These are phyloP conservation scores for Luffa aegyptiaca DNA, from an alignment of 306 rosid genomes.

Conservation along the genomic window DNA sequence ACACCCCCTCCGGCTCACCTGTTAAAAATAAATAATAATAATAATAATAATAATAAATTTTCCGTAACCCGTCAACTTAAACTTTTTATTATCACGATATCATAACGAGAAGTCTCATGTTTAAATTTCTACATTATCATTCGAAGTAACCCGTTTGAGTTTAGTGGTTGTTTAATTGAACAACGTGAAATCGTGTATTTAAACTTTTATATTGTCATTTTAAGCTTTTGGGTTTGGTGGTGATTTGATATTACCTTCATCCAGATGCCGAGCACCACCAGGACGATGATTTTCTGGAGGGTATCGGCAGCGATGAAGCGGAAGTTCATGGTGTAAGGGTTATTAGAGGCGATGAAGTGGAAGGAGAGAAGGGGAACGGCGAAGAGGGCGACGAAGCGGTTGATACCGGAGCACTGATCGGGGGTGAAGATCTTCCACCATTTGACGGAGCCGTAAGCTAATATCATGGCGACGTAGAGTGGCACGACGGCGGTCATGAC, in stretches of 20 bases:
- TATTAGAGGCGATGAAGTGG: slow-evolving; percentile 77
- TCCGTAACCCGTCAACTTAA: neutral
- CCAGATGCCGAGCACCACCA: slow-evolving; percentile 47
- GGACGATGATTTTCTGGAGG: slow-evolving; percentile 66
- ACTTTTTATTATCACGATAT: neutral
- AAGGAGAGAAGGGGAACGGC: slow-evolving; percentile 84
- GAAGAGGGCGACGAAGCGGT: slow-evolving; percentile 72
- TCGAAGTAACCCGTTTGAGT: neutral
- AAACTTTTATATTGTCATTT: neutral
- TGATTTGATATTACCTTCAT: neutral
- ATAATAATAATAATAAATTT: neutral
- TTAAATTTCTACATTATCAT: neutral
- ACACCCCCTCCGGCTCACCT: slow-evolving; percentile 48
- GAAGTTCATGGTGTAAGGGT: slow-evolving; percentile 70
- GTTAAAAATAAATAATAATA: neutral
- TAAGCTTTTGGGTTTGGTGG: neutral
- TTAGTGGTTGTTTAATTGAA: no score
- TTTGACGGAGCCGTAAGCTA: slow-evolving; percentile 81
- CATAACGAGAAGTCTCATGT: neutral
- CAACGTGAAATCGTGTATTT: no score
- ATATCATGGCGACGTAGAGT: slow-evolving; percentile 75
- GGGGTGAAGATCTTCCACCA: slow-evolving; percentile 95
- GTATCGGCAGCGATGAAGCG: slow-evolving; percentile 79
- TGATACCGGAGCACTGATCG: slow-evolving; percentile 83
- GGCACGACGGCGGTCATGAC: slow-evolving; percentile 94